Conservation (phyloP, 345 rosid genomes). For the Stellera chamaejasme region DNA sequence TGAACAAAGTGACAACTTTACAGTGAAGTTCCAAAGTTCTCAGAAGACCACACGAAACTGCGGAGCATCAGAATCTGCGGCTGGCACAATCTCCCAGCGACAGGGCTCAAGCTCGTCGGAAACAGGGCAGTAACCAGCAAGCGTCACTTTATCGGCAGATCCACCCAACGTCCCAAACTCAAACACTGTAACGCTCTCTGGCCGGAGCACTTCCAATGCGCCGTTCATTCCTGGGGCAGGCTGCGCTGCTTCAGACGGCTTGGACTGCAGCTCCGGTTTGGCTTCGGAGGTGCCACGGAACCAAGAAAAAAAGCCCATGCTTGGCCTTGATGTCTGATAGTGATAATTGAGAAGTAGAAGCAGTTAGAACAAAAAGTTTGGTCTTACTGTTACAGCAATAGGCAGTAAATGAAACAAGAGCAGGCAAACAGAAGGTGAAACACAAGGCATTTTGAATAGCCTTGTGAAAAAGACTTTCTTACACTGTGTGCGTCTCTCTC, state of each 20-base stretch:
- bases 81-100: conserved; percentile 83
- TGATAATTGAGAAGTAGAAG: too few relatives aligned
- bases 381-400: too few relatives aligned
- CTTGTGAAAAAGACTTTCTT: too few relatives aligned
- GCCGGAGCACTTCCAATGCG: conserved; percentile 77
- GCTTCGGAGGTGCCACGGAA: conserved; percentile 47
- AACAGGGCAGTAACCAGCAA: conserved; percentile 87
- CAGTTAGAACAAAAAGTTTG: too few relatives aligned
- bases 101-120: conserved; percentile 94
- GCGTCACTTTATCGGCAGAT: conserved; percentile 69
- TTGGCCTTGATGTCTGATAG: neutral
- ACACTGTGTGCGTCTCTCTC: too few relatives aligned
- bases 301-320: conserved; percentile 90
- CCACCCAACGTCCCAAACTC: conserved; percentile 84
- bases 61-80: conserved; percentile 63
- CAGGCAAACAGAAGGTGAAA: too few relatives aligned
- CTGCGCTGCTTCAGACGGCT: conserved; percentile 13
- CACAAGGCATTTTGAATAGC: too few relatives aligned
- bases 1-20: too few relatives aligned
- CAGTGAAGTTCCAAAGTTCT: conserved; percentile 4
- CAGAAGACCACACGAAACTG: conserved; percentile 90
- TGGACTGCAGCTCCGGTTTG: conserved; percentile 24
- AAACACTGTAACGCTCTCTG: conserved; percentile 69
- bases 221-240: conserved; percentile 67
- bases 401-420: too few relatives aligned